Evolutionary conservation across 208 protist genomes (phyloP).

Genomic region (Wallacemonas rigidus): DNA sequence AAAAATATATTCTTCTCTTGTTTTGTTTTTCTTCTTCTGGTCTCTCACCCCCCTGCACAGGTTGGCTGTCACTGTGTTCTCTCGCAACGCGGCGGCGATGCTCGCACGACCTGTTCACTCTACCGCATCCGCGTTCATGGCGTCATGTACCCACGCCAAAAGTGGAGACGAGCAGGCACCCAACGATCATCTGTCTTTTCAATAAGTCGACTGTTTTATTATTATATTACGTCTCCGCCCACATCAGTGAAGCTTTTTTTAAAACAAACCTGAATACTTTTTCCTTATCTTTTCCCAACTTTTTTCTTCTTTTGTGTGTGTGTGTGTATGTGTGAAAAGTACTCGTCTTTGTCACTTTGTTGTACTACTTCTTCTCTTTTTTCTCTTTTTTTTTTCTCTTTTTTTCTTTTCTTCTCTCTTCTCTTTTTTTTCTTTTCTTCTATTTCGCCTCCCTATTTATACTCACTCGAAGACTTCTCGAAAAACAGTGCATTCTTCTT

Average conservation of each 20-base stretch:
- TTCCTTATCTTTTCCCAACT: conserved; percentile 17
- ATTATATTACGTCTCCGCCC: too few species aligned
- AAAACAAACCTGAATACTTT: neutral
- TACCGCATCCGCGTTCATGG: too few species aligned
- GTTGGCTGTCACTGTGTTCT: too few species aligned
- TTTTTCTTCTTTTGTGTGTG: conserved; percentile 7
- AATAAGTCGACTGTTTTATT: too few species aligned
- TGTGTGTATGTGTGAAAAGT: neutral
- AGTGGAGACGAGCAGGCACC: neutral
- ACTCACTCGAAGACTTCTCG: neutral
- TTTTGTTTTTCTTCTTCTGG: too few species aligned
- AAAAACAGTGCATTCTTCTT: too few species aligned
- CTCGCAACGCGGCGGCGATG: too few species aligned
- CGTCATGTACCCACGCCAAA: neutral
- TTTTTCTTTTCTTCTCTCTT: neutral
- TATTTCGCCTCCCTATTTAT: conserved; percentile 6
- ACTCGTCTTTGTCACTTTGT: conserved; percentile 13
- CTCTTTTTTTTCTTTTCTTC: neutral
- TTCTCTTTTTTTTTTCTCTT: conserved; percentile 19
- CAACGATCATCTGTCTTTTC: too few species aligned
- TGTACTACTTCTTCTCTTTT: conserved; percentile 11
- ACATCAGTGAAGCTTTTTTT: neutral
- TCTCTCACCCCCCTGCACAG: too few species aligned
- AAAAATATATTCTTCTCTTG: too few species aligned
- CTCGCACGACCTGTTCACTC: too few species aligned